Evolutionary conservation across 345 rosid species (phyloP).

Genomic region (Isatis tinctoria): DNA sequence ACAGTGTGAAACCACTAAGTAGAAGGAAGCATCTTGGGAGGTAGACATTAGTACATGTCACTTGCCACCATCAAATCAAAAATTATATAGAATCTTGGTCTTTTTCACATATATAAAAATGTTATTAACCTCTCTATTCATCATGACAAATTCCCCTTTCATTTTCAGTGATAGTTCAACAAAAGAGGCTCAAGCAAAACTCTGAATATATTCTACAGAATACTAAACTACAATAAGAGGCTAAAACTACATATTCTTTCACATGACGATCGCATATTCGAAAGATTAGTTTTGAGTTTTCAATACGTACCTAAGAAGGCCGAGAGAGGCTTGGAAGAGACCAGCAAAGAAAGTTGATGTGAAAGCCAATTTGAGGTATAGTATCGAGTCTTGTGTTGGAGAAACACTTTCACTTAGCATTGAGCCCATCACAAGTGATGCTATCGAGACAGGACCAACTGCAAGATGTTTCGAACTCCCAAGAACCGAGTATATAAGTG

Average conservation of each 20-base stretch:
- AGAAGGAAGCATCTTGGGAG: constrained; percentile 33
- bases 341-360: constrained; percentile 98
- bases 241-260: neutral
- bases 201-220: constrained; percentile 30
- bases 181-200: constrained; percentile 18
- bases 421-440: constrained; percentile 96
- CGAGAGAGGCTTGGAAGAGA: constrained; percentile 84
- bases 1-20: constrained; percentile 32
- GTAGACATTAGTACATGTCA: constrained; percentile 44
- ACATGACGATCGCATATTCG: constrained; percentile 8
- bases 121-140: constrained; percentile 13
- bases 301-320: constrained; percentile 61
- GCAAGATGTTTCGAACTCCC: constrained; percentile 94
- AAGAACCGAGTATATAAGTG: constrained; percentile 73
- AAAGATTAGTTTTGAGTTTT: neutral
- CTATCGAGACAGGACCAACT: constrained; percentile 96
- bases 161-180: constrained; percentile 15
- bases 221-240: constrained; percentile 3
- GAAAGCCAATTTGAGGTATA: constrained; percentile 82
- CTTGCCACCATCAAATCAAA: constrained; percentile 42
- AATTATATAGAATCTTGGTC: constrained; percentile 28
- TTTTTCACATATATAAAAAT: neutral
- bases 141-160: constrained; percentile 6
- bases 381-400: constrained; percentile 50
- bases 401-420: constrained; percentile 84